Evolutionary conservation across 2,329 filamentous ascomycete genomes (phyloP).

Genomic region (Aspergillus luchuensis): DNA sequence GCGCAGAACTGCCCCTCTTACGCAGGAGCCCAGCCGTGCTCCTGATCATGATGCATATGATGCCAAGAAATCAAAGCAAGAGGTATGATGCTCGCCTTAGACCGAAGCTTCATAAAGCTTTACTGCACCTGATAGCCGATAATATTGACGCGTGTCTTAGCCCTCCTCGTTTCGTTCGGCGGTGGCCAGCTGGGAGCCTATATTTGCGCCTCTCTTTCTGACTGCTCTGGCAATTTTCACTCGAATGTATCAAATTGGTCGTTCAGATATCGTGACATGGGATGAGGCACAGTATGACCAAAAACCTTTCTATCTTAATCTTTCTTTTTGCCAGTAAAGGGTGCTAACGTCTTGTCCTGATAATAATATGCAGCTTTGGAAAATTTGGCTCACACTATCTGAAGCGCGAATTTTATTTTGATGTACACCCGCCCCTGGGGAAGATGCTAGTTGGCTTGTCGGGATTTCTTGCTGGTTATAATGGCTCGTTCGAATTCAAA

Average conservation of each 20-base stretch:
- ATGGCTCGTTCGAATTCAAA: slow-evolving; percentile 99
- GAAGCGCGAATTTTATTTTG: slow-evolving; percentile 99
- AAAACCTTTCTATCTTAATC: background rate
- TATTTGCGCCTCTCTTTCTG: slow-evolving; percentile 65
- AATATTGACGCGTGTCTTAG: slow-evolving; percentile 22
- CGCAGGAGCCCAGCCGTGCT: slow-evolving; percentile 31
- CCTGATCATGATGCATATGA: slow-evolving; percentile 29
- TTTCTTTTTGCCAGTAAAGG: background rate
- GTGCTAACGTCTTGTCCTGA: slow-evolving; percentile 6
- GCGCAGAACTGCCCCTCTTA: slow-evolving; percentile 44
- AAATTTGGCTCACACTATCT: slow-evolving; percentile 99
- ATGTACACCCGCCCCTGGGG: slow-evolving; percentile 91
- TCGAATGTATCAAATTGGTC: slow-evolving; percentile 67
- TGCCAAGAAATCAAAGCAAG: slow-evolving; percentile 38
- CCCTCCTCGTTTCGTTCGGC: slow-evolving; percentile 39
- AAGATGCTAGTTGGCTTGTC: slow-evolving; percentile 98
- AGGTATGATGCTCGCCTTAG: slow-evolving; percentile 31
- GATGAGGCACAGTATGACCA: slow-evolving; percentile 70
- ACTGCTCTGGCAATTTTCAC: slow-evolving; percentile 66
- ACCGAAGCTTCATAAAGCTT: background rate
- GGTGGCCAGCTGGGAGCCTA: slow-evolving; percentile 61
- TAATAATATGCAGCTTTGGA: slow-evolving; percentile 41
- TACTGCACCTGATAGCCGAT: background rate
- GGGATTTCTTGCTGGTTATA: slow-evolving; percentile 94
- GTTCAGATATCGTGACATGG: slow-evolving; percentile 73